A percentile compares a stretch with the other conserved stretches of the same genome.
phyloP scores from a whole-genome alignment of 2,329 filamentous ascomycete species.

The Cordyceps cicadae region DNA sequence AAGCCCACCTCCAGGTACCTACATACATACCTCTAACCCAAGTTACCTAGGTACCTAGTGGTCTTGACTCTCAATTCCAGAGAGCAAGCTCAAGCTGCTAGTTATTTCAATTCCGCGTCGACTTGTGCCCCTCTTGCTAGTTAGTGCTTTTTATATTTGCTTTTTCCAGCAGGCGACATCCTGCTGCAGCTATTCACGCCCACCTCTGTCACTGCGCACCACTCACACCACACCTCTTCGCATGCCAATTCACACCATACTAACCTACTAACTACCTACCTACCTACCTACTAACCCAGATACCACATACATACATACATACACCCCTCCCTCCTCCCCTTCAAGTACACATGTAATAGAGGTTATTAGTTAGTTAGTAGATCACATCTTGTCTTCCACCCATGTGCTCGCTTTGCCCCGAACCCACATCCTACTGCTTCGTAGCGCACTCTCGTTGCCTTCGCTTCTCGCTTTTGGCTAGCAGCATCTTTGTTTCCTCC shows the following conservation, averaged over 20 bases:
- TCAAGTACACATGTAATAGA: background rate
- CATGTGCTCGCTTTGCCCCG: constrained; percentile 8
- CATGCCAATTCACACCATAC: background rate
- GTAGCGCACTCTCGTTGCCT: background rate
- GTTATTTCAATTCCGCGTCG: background rate
- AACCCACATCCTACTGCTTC: background rate
- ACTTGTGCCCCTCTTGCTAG: background rate
- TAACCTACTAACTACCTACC: too few relatives aligned
- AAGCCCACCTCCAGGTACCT: too few relatives aligned
- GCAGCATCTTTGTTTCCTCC: background rate
- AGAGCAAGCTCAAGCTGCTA: background rate
- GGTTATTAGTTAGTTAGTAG: background rate
- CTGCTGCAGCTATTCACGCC: background rate
- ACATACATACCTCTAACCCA: too few relatives aligned
- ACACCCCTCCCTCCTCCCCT: background rate
- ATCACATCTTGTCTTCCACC: constrained; percentile 10
- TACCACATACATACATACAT: background rate
- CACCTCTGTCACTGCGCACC: background rate
- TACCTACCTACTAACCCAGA: too few relatives aligned
- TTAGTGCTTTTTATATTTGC: background rate
- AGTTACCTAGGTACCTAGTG: too few relatives aligned
- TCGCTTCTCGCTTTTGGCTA: background rate
- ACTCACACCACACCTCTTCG: background rate
- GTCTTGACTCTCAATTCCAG: background rate
- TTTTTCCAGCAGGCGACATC: background rate